Conservation (phyloP, 2,329 filamentous ascomycete species). For the Botrytis byssoidea region DNA sequence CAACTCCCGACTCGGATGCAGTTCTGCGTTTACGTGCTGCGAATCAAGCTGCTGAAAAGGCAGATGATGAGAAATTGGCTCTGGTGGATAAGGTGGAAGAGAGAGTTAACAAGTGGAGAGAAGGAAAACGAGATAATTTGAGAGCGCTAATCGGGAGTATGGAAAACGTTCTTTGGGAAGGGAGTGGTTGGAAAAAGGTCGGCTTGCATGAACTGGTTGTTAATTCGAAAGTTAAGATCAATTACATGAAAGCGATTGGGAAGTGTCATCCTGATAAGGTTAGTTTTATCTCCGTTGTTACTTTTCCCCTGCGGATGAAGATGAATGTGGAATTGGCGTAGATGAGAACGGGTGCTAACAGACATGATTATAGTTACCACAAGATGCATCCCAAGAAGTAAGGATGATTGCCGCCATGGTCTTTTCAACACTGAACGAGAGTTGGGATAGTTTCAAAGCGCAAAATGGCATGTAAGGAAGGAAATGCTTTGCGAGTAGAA, state of each 20-base stretch:
- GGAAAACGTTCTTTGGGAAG: constrained; percentile 87
- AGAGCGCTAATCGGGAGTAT: constrained; percentile 83
- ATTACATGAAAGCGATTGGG: constrained; percentile 98
- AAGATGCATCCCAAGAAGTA: constrained; percentile 63
- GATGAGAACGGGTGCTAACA: constrained; percentile 14
- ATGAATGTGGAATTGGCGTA: not conserved
- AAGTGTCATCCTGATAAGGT: constrained; percentile 99
- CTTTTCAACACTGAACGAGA: constrained; percentile 68
- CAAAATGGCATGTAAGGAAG: constrained; percentile 58
- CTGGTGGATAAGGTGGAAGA: constrained; percentile 84
- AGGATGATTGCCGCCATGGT: constrained; percentile 64
- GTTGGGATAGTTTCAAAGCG: constrained; percentile 70
- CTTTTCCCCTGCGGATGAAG: too few relatives aligned
- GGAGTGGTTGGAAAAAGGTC: constrained; percentile 94
- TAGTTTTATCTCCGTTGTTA: constrained; percentile 40
- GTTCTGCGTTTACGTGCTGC: constrained; percentile 79
- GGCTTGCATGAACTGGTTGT: constrained; percentile 90
- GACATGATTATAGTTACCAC: constrained; percentile 51
- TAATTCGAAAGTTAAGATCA: constrained; percentile 92
- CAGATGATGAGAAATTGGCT: constrained; percentile 90
- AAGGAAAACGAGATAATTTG: constrained; percentile 89
- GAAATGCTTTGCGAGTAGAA: not conserved
- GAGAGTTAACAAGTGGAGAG: constrained; percentile 75
- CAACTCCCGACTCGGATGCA: constrained; percentile 62
- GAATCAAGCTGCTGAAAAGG: constrained; percentile 79